Conservation (phyloP, 352 stramenopile genomes). For the Pythium guiyangense region DNA sequence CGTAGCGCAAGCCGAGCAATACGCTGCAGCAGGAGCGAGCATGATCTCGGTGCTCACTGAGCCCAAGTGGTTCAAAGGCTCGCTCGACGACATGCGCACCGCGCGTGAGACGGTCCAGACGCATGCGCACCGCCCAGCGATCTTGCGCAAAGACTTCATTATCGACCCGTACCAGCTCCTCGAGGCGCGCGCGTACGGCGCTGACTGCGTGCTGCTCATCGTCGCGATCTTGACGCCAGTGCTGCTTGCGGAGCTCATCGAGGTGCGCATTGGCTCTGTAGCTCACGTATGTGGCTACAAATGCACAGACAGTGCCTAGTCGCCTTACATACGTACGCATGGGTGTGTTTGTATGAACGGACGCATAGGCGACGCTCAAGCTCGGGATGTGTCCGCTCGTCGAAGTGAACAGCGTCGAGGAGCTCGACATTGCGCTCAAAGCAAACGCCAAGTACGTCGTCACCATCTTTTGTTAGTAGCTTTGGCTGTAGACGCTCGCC, state of each 20-base stretch:
- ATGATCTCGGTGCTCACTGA: constrained; percentile 98
- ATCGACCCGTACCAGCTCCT: constrained; percentile 93
- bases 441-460: constrained; percentile 68
- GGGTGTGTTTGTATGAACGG: no score
- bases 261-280: constrained; percentile 21
- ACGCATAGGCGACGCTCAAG: constrained; percentile 63
- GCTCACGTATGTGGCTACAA: background rate
- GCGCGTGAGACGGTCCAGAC: constrained; percentile 47
- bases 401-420: constrained; percentile 94
- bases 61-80: constrained; percentile 96
- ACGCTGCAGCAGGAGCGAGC: constrained; percentile 90
- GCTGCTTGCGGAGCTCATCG: constrained; percentile 52
- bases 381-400: constrained; percentile 97
- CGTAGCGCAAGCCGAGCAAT: constrained; percentile 88
- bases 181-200: constrained; percentile 92
- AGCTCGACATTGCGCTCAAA: constrained; percentile 93
- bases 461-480: no score
- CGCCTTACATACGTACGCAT: no score
- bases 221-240: constrained; percentile 87
- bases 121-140: constrained; percentile 47
- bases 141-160: constrained; percentile 96
- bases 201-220: constrained; percentile 97
- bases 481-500: background rate
- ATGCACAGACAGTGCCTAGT: background rate
- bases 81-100: constrained; percentile 80